Conservation (phyloP, 2,329 filamentous ascomycete genomes). For the Cordyceps pruinosa region DNA sequence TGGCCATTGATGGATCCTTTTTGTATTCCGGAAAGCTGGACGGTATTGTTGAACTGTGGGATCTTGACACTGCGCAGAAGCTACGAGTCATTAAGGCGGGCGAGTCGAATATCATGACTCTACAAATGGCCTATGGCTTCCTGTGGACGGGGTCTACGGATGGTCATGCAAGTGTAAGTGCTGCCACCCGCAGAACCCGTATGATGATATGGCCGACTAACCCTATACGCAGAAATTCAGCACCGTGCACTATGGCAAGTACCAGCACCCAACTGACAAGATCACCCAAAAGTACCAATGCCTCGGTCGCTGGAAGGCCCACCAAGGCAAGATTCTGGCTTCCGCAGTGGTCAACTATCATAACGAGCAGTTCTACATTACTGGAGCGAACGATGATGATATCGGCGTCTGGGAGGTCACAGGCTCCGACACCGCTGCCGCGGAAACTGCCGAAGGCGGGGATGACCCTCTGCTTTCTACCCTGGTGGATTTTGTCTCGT, state of each 20-base stretch:
- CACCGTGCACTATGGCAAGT: constrained; percentile 56
- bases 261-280: constrained; percentile 41
- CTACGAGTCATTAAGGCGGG: constrained; percentile 79
- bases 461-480: constrained; percentile 59
- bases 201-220: background rate
- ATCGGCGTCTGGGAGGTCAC: constrained; percentile 82
- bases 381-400: constrained; percentile 85
- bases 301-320: constrained; percentile 71
- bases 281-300: constrained; percentile 78
- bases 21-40: constrained; percentile 84
- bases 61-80: constrained; percentile 87
- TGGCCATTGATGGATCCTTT: constrained; percentile 84
- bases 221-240: constrained; percentile 49
- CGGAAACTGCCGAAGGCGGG: constrained; percentile 29
- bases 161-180: constrained; percentile 71
- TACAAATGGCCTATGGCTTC: constrained; percentile 78
- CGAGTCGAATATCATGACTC: constrained; percentile 73
- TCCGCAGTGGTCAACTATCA: constrained; percentile 68
- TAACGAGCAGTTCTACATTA: constrained; percentile 77
- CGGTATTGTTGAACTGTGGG: constrained; percentile 92
- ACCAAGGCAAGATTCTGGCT: constrained; percentile 79
- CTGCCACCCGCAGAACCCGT: too few species aligned
- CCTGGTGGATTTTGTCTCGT: constrained; percentile 80
- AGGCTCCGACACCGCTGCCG: constrained; percentile 26
- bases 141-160: constrained; percentile 86